Conservation (phyloP, 1,284 basidiomycete species). For the Tilletia caries region DNA sequence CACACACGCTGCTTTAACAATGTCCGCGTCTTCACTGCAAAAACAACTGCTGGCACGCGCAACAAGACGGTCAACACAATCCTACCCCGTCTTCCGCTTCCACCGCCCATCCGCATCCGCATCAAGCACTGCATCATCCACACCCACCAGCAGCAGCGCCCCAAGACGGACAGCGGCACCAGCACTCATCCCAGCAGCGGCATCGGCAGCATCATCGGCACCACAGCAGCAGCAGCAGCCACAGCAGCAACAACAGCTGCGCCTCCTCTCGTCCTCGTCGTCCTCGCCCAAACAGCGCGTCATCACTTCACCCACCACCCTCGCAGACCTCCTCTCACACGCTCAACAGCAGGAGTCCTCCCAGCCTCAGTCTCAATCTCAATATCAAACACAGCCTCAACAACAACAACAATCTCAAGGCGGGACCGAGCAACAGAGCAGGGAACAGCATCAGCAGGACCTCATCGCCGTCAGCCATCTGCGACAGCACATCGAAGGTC, state of each 20-base stretch:
- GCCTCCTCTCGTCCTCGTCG: conserved; percentile 4
- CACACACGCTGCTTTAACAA: background rate
- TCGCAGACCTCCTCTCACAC: background rate
- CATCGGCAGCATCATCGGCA: background rate
- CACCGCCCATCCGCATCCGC: background rate
- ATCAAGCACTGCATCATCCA: background rate
- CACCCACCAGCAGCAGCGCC: background rate
- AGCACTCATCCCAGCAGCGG: background rate
- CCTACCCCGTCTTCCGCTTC: conserved; percentile 13
- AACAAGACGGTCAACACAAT: background rate
- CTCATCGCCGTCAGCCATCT: conserved; percentile 3
- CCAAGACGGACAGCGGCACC: background rate
- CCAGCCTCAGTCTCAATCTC: too few relatives aligned
- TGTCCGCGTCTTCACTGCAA: conserved; percentile 7
- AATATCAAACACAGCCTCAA: background rate
- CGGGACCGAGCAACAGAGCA: background rate
- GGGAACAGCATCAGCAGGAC: background rate
- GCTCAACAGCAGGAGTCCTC: background rate
- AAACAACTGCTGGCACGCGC: conserved; percentile 3
- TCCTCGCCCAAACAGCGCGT: background rate
- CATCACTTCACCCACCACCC: background rate
- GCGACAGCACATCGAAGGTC: conserved; percentile 5
- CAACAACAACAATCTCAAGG: background rate
- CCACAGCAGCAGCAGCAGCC: conserved; percentile 1
- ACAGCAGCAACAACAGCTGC: background rate